Conservation (phyloP, 2,329 filamentous ascomycete genomes). For the Penicillium nordicum region DNA sequence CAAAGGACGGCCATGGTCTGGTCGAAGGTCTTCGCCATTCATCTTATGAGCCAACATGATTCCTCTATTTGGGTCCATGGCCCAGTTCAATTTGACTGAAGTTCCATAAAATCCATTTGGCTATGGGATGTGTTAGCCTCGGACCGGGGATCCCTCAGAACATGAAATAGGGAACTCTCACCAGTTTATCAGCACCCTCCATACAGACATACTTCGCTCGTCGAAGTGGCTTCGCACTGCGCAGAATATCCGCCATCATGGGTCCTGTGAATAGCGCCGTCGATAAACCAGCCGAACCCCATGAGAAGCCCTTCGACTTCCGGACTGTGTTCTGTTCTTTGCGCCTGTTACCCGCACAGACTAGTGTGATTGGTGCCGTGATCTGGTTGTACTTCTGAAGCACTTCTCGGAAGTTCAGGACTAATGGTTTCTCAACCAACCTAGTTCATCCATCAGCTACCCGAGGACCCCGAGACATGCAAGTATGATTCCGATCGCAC, state of each 20-base stretch:
- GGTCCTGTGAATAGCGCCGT: slow-evolving; percentile 87
- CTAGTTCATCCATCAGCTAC: slow-evolving; percentile 30
- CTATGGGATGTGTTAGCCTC: slow-evolving; percentile 29
- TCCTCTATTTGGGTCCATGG: slow-evolving; percentile 74
- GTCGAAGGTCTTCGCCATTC: slow-evolving; percentile 77
- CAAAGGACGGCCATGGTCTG: slow-evolving; percentile 83
- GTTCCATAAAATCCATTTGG: slow-evolving; percentile 90
- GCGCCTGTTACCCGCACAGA: slow-evolving; percentile 85
- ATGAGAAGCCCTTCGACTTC: slow-evolving; percentile 91
- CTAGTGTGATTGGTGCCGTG: slow-evolving; percentile 81
- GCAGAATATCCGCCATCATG: slow-evolving; percentile 67
- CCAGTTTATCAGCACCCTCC: slow-evolving; percentile 80
- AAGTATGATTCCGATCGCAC: not conserved
- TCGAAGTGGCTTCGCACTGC: slow-evolving; percentile 63
- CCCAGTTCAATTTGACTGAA: slow-evolving; percentile 84
- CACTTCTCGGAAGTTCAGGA: slow-evolving; percentile 68
- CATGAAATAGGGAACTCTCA: slow-evolving; percentile 27
- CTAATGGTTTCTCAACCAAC: slow-evolving; percentile 74
- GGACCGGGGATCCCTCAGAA: too few species aligned
- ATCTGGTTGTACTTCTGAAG: slow-evolving; percentile 72
- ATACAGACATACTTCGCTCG: slow-evolving; percentile 82
- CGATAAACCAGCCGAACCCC: slow-evolving; percentile 82
- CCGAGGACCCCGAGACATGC: not conserved
- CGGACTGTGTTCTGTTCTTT: slow-evolving; percentile 91
- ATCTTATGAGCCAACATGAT: slow-evolving; percentile 87